These are phyloP conservation scores for Avena eriantha DNA, from an alignment of 176 grass and related monocot species.

Conservation along the genomic window DNA sequence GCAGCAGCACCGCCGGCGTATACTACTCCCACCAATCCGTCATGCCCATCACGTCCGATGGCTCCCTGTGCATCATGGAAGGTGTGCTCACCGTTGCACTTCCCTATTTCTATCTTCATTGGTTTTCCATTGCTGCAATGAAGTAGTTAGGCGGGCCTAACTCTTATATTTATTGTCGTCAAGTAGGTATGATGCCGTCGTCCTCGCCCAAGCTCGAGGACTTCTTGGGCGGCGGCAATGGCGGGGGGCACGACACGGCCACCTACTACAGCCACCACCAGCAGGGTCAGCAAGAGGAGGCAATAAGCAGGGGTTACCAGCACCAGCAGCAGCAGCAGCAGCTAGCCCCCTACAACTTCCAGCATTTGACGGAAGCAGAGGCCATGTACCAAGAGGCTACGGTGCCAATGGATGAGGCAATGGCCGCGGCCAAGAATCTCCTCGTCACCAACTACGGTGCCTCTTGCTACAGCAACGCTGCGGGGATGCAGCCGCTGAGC, in stretches of 20 bases:
- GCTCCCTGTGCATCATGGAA: constrained; percentile 85
- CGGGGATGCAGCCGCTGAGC: constrained; percentile 69
- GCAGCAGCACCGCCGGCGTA: constrained; percentile 53
- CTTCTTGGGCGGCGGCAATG: constrained; percentile 85
- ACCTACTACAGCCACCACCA: constrained; percentile 74
- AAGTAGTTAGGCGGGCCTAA: no score
- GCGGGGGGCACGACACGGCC: constrained; percentile 31
- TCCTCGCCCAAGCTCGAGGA: constrained; percentile 96
- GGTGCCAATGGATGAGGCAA: constrained; percentile 59
- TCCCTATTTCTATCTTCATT: not conserved
- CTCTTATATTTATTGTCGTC: not conserved
- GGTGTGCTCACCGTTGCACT: constrained; percentile 46
- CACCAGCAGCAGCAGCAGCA: constrained; percentile 41
- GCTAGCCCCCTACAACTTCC: constrained; percentile 58
- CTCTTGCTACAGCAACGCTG: constrained; percentile 55
- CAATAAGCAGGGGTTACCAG: constrained; percentile 21
- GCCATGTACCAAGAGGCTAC: constrained; percentile 61
- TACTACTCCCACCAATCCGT: constrained; percentile 69
- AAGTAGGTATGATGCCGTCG: constrained; percentile 69
- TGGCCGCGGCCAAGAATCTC: constrained; percentile 59
- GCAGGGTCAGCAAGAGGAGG: constrained; percentile 43
- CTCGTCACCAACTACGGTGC: constrained; percentile 50
- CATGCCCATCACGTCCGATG: constrained; percentile 84
- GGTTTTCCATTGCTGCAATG: not conserved
- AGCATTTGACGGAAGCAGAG: constrained; percentile 63